Base-by-base conservation (phyloP, 2,329 filamentous ascomycete species). In the Claviceps paspali region DNA sequence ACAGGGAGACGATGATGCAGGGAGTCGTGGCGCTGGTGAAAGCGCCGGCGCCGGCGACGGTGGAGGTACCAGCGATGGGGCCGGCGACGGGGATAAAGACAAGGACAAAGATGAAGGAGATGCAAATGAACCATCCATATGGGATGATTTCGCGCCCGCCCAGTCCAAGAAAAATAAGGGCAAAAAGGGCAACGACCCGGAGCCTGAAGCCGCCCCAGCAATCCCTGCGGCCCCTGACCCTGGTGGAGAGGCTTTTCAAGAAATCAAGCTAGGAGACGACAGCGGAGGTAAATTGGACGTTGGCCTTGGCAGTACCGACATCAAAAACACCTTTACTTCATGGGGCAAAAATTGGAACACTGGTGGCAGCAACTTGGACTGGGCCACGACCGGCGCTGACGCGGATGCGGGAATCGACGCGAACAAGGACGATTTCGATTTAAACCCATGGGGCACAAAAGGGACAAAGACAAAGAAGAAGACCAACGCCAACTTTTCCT, bases 201-300 rank as follows among this genome's bases (percentile, higher is more conserved):
- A 54, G 19, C 44, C 52, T 9, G 52, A 48, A 14, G 43, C 47
- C 12, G 50, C 53, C 15, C 47, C 54, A 2, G 46, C 35, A 21
- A 49, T 51, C 14, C 47, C 53, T 3, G 48, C 45, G 12, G 47
- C n/a, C n/a, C n/a, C 51, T 17, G 65, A 64, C 33, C 58, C 66
- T 30, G 68, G 70, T 39, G 58, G 66, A n/a, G 55, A 57, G 35
- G 45, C 53, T 5, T 82, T 83, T 46, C 67, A 81, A 31, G 77
- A 83, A 21, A 74, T 85, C 45, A 80, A 74, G 48, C 56, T 84
- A 19, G 53, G 53, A n/a, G 69, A 76, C 45, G 75, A 79, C 39
- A 51, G 58, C 19, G 64, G 61, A n/a, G 70, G 73, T 1, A 70
- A 72, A 38, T 51, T 75, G 5, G 70, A 76, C 43, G 50, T 75